phyloP scores from a whole-genome alignment of 441 rosid genomes.

The Brassica hybrid region DNA sequence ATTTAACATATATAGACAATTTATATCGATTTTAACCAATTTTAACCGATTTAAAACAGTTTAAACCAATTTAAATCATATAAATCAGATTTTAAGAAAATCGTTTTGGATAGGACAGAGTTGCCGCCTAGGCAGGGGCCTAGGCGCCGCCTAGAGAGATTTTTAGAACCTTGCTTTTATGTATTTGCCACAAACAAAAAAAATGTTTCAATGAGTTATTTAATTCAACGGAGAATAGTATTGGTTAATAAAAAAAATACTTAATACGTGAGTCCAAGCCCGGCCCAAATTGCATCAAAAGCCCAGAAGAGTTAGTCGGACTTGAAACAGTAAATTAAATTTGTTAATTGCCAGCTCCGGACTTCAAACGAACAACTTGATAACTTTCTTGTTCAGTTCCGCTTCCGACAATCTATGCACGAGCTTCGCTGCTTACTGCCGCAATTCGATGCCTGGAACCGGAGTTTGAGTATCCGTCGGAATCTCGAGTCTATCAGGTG shows the following conservation, averaged over 20 bases:
- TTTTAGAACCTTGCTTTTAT: too few relatives aligned
- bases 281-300: constrained; percentile 18
- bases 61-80: too few relatives aligned
- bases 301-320: constrained; percentile 22
- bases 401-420: constrained; percentile 31
- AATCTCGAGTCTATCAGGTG: constrained; percentile 25
- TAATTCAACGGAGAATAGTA: too few relatives aligned
- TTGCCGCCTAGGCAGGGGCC: too few relatives aligned
- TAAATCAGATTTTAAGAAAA: too few relatives aligned
- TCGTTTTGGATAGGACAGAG: too few relatives aligned
- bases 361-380: constrained; percentile 27
- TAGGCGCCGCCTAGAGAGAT: too few relatives aligned
- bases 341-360: constrained; percentile 26
- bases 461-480: constrained; percentile 14
- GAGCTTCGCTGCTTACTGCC: constrained; percentile 15
- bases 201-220: too few relatives aligned
- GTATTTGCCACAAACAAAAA: too few relatives aligned
- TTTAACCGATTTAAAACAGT: too few relatives aligned
- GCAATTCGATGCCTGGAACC: constrained; percentile 11
- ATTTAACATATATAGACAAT: too few relatives aligned
- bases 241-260: not conserved
- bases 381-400: constrained; percentile 33
- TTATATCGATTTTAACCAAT: too few relatives aligned
- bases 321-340: constrained; percentile 32
- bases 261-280: constrained; percentile 1